Evolutionary conservation across 2,329 filamentous ascomycete species (phyloP), one percentile per base, ranked within the genome.

Genomic region (Penicillium corylophilum): DNA sequence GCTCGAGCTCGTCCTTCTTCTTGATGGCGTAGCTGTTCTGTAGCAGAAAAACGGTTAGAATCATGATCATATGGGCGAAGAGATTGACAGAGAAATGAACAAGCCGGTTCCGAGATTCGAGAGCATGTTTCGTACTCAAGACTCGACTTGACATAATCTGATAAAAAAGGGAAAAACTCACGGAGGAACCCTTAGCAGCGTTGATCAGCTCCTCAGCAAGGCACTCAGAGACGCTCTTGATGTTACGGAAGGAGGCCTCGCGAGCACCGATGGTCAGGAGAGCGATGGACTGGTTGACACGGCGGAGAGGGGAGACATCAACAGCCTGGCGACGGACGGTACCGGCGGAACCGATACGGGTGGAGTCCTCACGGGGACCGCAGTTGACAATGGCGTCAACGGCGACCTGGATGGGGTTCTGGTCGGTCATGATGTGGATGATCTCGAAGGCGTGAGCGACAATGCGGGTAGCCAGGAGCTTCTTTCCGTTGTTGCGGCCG

Each of bases 1-100:
- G 94, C 89, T 99, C 94, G 83, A 99, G 82, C 89, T 99, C 95
- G 80, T 99, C 94, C 93, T 99, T 99, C 91, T 99, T 99, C 91
- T 99, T 99, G 88, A 99, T 99, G 74, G 95, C 94, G 79, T 97
- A 99, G 69, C 92, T 96, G 91, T 99, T 99, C 35, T 38, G 10
- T 12, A 38, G 20, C 2, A 20, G 18, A 10, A 38, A 18, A 9
- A 38, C 10, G 18, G 16, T 38, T 38, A 38, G 35, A 20, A 38
- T 6, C 16, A 38, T 38, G 9, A 20, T 18, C 20, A 20, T 18
- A 38, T 12, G 13, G n/a, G 13, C 9, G 4, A 13, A 36, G 13
- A 4, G 10, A 18, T 9, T 4, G 6, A 38, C 18, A 36, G 16
- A 36, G 20, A 12, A 13, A 5, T 20, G 35, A 38, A 20, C 18